Base-by-base conservation (phyloP, 768 basidiomycete genomes). In the Daedaleopsis sinensis region DNA sequence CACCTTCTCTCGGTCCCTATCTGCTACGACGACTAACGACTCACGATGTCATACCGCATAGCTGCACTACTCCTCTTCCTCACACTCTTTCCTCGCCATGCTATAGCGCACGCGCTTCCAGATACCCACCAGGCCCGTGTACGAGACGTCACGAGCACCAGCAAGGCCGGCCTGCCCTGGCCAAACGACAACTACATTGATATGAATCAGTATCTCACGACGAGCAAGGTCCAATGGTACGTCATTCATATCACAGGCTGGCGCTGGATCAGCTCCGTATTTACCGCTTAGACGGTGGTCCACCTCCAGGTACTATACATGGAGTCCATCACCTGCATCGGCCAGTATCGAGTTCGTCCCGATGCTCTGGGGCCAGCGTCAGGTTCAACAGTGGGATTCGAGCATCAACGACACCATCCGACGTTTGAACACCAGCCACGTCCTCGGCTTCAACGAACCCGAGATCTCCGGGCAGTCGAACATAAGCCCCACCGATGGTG, bases 391-490 rank as follows among this genome's bases (percentile, higher is more conserved):
- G 16, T 85, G 80, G 68, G 68, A 72, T 19, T 64, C 70, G 12
- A 75, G 73, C 2, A 80, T 84, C 55, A 76, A 80, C 52, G 64
- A 73, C 13, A 79, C 80, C 1, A 73, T 84, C 53, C 58, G 69
- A 15, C 56, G 70, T 32, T 64, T 66, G 12, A 72, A 77, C 50
- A 75, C 81, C 3, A 79, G 77, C 5, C 73, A 78, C 21, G 69
- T 81, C 13, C 74, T 85, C 1, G 84, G 80, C 1, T 82, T 85
- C 78, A 85, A 85, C 68, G 84, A 85, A 81, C 74, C 73, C 18
- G 75, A 82, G 49, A 70, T 80, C 57, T 39, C 59, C 3, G 78
- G 77, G 10, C 85, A 87, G 66, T 79, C 84, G 19, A 80, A 84
- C 67, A 59, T 87, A 55, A 77, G 80, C 2, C 76, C 84, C 4